Percentiles rank a stretch among this genome's conserved stretches.
phyloP scores from a whole-genome alignment of 331 rosid genomes.

The Spiraea crenata region DNA sequence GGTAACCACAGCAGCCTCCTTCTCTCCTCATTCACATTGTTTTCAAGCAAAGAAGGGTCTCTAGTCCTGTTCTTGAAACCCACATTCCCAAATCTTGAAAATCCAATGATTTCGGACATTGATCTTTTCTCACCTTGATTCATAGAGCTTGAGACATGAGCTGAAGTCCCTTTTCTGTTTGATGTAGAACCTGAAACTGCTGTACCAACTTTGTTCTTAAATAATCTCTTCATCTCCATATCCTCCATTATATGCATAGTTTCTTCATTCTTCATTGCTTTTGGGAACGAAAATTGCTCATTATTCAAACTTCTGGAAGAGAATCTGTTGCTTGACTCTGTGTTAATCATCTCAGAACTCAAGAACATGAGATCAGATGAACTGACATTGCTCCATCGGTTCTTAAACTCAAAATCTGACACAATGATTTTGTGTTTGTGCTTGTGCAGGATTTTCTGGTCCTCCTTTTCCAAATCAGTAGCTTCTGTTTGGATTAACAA shows the following conservation, averaged over 20 bases:
- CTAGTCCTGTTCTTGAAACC: conserved; percentile 34
- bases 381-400: conserved; percentile 84
- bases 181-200: conserved; percentile 23
- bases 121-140: conserved; percentile 61
- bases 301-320: conserved; percentile 28
- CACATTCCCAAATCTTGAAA: conserved; percentile 59
- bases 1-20: conserved; percentile 74
- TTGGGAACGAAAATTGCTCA: conserved; percentile 6
- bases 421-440: conserved; percentile 71
- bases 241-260: conserved; percentile 54
- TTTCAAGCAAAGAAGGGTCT: conserved; percentile 44
- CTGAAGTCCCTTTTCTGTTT: conserved; percentile 19
- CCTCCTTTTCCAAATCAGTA: conserved; percentile 8
- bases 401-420: conserved; percentile 75
- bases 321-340: conserved; percentile 62
- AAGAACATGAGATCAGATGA: conserved; percentile 82
- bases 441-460: conserved; percentile 44
- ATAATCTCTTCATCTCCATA: conserved; percentile 60
- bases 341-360: conserved; percentile 67
- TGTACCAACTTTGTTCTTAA: conserved; percentile 50
- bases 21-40: conserved; percentile 57
- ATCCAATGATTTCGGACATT: conserved; percentile 69
- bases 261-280: conserved; percentile 34
- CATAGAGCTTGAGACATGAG: conserved; percentile 39
- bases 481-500: conserved; percentile 37